Conservation (phyloP, 345 rosid genomes). For the Linum lewisii region DNA sequence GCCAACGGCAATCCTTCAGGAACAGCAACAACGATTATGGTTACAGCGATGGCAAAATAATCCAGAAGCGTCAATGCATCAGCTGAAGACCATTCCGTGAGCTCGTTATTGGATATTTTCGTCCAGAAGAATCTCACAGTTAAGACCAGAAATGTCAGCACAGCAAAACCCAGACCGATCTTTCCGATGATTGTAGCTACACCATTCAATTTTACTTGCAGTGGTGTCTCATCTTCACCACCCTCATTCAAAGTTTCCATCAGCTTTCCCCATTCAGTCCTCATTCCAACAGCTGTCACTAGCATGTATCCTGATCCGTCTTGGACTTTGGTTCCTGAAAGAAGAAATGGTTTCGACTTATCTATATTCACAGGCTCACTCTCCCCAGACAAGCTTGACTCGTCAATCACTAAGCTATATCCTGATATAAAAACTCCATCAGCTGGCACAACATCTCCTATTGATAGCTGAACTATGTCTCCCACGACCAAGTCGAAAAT, state of each 20-base stretch:
- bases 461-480: not conserved
- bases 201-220: conserved; percentile 3
- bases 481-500: conserved; percentile 3
- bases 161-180: conserved; percentile 8
- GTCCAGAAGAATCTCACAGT: not conserved
- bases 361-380: conserved; percentile 7
- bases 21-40: conserved; percentile 90
- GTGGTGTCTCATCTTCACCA: conserved; percentile 4
- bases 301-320: conserved; percentile 3
- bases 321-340: conserved; percentile 2
- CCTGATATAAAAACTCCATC: conserved; percentile 2
- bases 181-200: conserved; percentile 1
- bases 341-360: not conserved
- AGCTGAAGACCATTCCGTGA: conserved; percentile 8
- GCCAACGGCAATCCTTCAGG: conserved; percentile 98
- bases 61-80: conserved; percentile 65
- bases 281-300: conserved; percentile 3
- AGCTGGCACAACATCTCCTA: conserved; percentile 6
- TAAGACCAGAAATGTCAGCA: conserved; percentile 1
- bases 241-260: conserved; percentile 5
- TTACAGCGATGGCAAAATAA: conserved; percentile 85
- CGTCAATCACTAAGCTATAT: conserved; percentile 4
- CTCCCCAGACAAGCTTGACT: conserved; percentile 1
- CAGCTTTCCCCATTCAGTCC: conserved; percentile 3
- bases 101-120: not conserved